Evolutionary conservation across 306 rosid species (phyloP), one percentile per base, ranked within the genome.

Genomic region (Cucumis hystrix): DNA sequence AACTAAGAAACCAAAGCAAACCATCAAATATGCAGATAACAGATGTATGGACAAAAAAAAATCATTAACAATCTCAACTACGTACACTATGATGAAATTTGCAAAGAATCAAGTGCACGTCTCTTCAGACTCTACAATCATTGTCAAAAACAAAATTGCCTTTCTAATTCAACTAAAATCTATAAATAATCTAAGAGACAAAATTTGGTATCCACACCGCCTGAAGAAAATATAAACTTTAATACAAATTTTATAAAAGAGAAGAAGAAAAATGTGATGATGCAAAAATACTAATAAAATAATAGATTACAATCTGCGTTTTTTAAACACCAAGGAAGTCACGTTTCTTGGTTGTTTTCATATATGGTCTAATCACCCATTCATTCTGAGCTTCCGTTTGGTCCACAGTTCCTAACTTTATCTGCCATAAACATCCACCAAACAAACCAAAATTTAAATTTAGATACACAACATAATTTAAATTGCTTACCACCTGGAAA

Each of bases 401-500:
- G 61, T 95, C 97, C 74, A 92, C 83, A 30, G 97, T 95, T 80
- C 97, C 97, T 75, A 95, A 86, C 83, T 80, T 92, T 79, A 92
- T 79, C 97, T 89, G 90, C 83, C 75, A 77, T 56, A 72, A 56
- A 15, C 35, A n/a, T 47, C 63, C 40, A 59, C 37, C 1, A 20
- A 20, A 20, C 57, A 82, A 84, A 6, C 35, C 6, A 8, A 10
- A 30, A 76, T 12, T 7, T 3, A 49, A 13, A 52, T 30, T 74
- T 55, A 58, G 66, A 78, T 37, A 13, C 11, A 20, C 59, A 15
- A 12, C 7, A 25, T 14, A 15, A 43, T 12, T n/a, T n/a, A n/a
- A n/a, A 58, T 58, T n/a, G 60, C 30, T 47, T 51, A 35, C 39
- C 49, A 9, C 15, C 11, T 18, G 1, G 3, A 63, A 54, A 58